phyloP scores from a whole-genome alignment of 176 grass and related monocot species.

The Tillandsia fasciculata region DNA sequence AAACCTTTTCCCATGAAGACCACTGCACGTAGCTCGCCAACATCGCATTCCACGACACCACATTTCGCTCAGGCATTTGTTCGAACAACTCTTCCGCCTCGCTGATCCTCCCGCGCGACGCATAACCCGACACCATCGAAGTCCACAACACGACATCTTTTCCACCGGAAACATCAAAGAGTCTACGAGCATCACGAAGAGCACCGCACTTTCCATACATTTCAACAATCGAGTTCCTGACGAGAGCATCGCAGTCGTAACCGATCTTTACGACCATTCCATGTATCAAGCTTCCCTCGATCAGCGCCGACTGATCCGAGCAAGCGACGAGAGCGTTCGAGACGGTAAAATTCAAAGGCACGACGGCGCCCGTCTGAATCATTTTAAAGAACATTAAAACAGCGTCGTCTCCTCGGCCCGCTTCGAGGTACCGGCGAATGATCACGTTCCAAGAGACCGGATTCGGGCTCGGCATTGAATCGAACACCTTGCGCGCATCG shows the following conservation, averaged over 20 bases:
- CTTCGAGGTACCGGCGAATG: constrained; percentile 61
- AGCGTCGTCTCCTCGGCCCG: constrained; percentile 43
- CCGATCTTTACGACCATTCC: constrained; percentile 36
- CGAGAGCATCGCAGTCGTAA: constrained; percentile 36
- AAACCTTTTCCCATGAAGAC: constrained; percentile 48
- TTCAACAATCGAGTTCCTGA: constrained; percentile 46
- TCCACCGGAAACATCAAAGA: constrained; percentile 44
- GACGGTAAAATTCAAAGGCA: constrained; percentile 68
- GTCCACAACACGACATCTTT: constrained; percentile 71
- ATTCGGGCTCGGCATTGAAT: constrained; percentile 50
- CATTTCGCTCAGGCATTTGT: constrained; percentile 56
- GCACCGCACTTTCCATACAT: constrained; percentile 71
- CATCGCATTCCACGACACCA: constrained; percentile 92
- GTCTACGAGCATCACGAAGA: constrained; percentile 51
- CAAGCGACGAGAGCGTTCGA: constrained; percentile 68
- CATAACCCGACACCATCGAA: constrained; percentile 54
- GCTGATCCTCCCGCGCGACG: constrained; percentile 52
- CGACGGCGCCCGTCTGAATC: constrained; percentile 38
- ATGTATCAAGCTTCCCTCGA: constrained; percentile 62
- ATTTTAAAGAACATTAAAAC: constrained; percentile 74
- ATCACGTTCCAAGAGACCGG: constrained; percentile 84
- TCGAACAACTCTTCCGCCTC: constrained; percentile 63
- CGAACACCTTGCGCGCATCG: constrained; percentile 56
- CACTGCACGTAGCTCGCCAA: constrained; percentile 50
- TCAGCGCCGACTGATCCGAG: constrained; percentile 33